Conservation (phyloP, 306 rosid species). For the Styphnolobium japonicum region DNA sequence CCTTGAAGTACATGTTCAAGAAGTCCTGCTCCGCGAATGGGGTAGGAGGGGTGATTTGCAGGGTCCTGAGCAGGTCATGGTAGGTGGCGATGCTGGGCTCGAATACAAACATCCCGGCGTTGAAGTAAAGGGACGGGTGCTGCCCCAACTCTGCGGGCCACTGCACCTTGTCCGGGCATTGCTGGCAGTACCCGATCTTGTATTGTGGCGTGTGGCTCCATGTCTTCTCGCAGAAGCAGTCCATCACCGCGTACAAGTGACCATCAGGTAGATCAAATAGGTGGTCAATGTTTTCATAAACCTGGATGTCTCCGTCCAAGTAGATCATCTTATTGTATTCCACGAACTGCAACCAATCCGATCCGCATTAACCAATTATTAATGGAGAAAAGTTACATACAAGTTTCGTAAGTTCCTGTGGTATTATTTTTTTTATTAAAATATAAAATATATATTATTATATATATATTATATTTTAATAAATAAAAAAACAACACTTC, state of each 20-base stretch:
- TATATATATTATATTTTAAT: background rate
- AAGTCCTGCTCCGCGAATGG: conserved; percentile 78
- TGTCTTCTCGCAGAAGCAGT: conserved; percentile 53
- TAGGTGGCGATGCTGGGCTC: conserved; percentile 35
- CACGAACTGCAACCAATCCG: conserved; percentile 30
- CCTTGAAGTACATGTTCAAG: conserved; percentile 61
- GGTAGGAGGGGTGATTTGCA: conserved; percentile 39
- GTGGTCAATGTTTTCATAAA: conserved; percentile 47
- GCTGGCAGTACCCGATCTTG: conserved; percentile 49
- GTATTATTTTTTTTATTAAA: too few relatives aligned
- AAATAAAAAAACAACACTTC: too few relatives aligned
- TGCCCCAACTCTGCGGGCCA: conserved; percentile 41
- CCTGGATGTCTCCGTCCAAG: conserved; percentile 53
- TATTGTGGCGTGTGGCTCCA: conserved; percentile 53
- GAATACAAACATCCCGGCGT: conserved; percentile 55
- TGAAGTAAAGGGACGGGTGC: conserved; percentile 48
- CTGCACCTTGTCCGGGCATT: conserved; percentile 41
- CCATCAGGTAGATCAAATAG: conserved; percentile 41
- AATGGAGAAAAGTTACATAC: too few relatives aligned
- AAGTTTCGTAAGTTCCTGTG: too few relatives aligned
- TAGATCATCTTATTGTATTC: conserved; percentile 51
- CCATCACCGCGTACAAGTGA: conserved; percentile 50
- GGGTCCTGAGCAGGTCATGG: conserved; percentile 28
- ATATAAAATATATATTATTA: too few relatives aligned
- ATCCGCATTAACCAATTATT: background rate